Evolutionary conservation across 73 alveolate species (phyloP), one percentile per base, ranked within the genome.

Genomic region (Vitrella brassicaformis): DNA sequence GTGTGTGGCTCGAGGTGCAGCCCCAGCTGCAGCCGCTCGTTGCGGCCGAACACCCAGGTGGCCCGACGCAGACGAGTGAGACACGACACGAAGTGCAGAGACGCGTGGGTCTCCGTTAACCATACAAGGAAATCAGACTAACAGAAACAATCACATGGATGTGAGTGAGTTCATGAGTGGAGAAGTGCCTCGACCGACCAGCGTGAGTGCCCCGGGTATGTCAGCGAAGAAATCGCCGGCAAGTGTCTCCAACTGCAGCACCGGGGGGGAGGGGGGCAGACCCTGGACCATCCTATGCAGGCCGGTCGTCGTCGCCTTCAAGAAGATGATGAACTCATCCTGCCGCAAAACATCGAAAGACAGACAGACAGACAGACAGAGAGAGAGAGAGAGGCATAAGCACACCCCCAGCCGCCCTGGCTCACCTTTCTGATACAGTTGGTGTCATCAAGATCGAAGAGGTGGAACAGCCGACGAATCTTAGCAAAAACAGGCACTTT

Each of bases 281-380:
- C 28, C 28, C 25, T 18, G 1, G 30, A 56, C 18, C 69, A 56
- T 56, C 30, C 69, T 8, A 25, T 1, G 18, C 27, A 56, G 25
- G 7, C 69, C 69, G 1, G 69, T 56, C 1, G 69, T 56, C 29
- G 69, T 10, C 10, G 69, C 25, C 28, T 56, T 56, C 27, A 56
- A n/a, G 69, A 56, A 56, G 26, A 56, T 56, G 1, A n/a, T 56
- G 69, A 56, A 56, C 69, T 56, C 69, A 25, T 56, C 69, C 69
- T 56, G 30, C 4, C 28, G 26, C 26, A 56, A 18, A 8, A 56
- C 4, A 56, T 56, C 30, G 28, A 56, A 10, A 18, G 30, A 8
- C 69, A 18, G 18, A 22, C 69, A 56, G 1, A 18, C 1, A 22
- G 30, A 56, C 19, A 18, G 28, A 4, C 25, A 56, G 69, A 18